Base-by-base conservation (phyloP, 345 rosid genomes). In the Populus ilicifolia region DNA sequence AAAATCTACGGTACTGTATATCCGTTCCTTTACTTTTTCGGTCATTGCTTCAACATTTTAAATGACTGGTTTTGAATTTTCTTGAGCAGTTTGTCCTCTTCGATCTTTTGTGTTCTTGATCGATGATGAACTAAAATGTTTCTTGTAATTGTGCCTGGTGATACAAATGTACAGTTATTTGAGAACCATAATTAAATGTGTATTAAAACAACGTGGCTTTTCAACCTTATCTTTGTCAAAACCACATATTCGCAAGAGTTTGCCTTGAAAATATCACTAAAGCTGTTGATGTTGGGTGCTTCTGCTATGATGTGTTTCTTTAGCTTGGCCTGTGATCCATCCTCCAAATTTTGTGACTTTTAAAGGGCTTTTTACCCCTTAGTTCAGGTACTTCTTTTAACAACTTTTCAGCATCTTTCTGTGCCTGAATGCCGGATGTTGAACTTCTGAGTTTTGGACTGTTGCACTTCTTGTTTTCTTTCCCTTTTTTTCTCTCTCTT, bases 1-100 rank as follows among this genome's bases (percentile, higher is more conserved):
- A 96, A 96, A 86, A 89, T 93, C 79, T 93, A 96, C 65, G 99
- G 99, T 96, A 82, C 69, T 4, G 61, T 17, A 5, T 12, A 39
- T 39, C 2, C 65, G 14, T 43, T 11, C 43, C 46, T 2, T 43
- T 43, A 43, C 20, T 54, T 41, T 52, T 43, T 67, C 16, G 20
- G 5, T 16, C 46, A 23, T 21, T 3, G 36, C 39, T 67, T 69
- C 23, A 0, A 1, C 7, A 21, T 10, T 35, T 54, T 11, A 18
- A 64, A 69, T 30, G 46, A 11, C 23, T 21, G 12, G 30, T 69
- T 41, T 35, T 66, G 43, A 66, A 1, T n/a, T 39, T 39, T 39
- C 43, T 39, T 8, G 8, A 39, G 8, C 43, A 43, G 10, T 16
- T 46, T 14, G 13, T 46, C 52, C 52, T 46, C 52, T 46, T 46